Percentiles rank a stretch among this genome's conserved stretches.
phyloP scores from a whole-genome alignment of 2,329 filamentous ascomycete species.

The Colletotrichum gloeosporioides region DNA sequence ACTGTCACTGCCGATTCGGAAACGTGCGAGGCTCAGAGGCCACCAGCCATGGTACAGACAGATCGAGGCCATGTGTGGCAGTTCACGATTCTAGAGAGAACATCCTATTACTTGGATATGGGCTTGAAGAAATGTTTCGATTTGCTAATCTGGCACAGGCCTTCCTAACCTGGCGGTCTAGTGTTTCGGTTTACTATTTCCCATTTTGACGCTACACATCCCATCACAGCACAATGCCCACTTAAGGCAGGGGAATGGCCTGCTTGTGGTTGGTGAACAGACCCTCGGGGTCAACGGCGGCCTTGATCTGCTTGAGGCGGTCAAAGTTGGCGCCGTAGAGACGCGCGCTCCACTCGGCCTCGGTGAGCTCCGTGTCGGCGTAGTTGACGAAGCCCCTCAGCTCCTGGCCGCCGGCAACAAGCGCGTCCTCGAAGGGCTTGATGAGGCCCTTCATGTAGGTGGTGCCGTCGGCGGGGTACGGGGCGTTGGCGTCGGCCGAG shows the following conservation, averaged over 20 bases:
- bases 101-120: background rate
- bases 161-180: background rate
- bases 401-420: conserved; percentile 1
- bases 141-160: background rate
- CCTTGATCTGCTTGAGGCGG: conserved; percentile 22
- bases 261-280: conserved; percentile 22
- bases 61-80: background rate
- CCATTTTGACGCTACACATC: background rate
- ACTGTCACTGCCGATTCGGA: background rate
- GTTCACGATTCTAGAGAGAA: background rate
- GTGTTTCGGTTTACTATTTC: background rate
- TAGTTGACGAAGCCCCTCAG: conserved; percentile 23
- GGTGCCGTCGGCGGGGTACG: conserved; percentile 52
- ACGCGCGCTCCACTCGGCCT: conserved; percentile 19
- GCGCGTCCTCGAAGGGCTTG: conserved; percentile 23
- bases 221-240: background rate
- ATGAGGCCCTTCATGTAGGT: conserved; percentile 50
- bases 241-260: conserved; percentile 17
- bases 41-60: background rate
- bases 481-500: conserved; percentile 43
- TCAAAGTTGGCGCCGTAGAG: conserved; percentile 22
- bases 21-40: background rate
- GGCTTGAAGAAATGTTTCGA: background rate
- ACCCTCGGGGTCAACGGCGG: conserved; percentile 15
- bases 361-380: conserved; percentile 19